Base-by-base conservation (phyloP, 2,329 filamentous ascomycete species). In the Escovopsis sp. region DNA sequence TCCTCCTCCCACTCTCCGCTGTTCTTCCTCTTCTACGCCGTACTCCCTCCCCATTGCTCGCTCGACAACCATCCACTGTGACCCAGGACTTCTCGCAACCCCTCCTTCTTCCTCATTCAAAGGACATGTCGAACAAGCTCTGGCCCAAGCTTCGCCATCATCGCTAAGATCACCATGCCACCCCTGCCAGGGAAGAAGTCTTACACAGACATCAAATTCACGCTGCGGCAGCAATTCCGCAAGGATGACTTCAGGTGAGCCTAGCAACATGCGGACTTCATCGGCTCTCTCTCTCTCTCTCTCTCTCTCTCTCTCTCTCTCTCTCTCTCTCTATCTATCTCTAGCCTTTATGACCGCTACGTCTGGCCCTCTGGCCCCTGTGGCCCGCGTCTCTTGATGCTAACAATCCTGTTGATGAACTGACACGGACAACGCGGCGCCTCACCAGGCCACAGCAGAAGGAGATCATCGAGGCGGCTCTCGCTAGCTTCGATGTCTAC, bases 401-500 rank as follows among this genome's bases (percentile, higher is more conserved):
- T 36, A 18, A 36, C 35, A 23, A 18, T 8, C 27, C 12, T 33
- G 13, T 30, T 33, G 14, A 28, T n/a, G 13, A 5, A 9, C 36
- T 37, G 28, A 35, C 37, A 26, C 21, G 9, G 11, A 25, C 21
- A 11, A 8, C 8, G 21, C 21, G 11, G 9, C 11, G 21, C 21
- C 4, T 29, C 13, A 21, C 14, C 41, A 86, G 85, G 46, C 85
- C 86, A 10, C 64, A 82, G 27, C 88, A 94, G 52, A 75, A 83
- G 40, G 86, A 96, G 49, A 86, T 94, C 38, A 88, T 96, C 37
- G 66, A 70, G 39, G 81, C 84, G 7, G 82, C 83, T 3, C 66
- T 94, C 8, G 73, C 80, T 37, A 80, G 84, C 13, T 69, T 87
- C 42, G 88, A 96, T 76, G 80, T 96, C 30, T 94, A 93, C 51